Evolutionary conservation across 495 filamentous ascomycete genomes (phyloP).

Genomic region (Xylaria grammica): DNA sequence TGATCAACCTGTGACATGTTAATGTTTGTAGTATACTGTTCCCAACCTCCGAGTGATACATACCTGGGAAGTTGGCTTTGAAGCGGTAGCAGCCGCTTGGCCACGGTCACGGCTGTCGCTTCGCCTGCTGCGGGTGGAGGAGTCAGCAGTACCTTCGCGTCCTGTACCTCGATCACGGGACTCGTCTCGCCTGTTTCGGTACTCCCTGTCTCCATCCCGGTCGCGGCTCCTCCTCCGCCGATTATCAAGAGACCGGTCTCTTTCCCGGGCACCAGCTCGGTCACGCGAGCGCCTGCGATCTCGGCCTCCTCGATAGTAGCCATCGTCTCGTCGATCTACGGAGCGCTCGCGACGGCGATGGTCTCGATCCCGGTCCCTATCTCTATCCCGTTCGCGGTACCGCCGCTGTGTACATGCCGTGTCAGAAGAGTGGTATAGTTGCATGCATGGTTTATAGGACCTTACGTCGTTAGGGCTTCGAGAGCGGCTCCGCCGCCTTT

Average conservation of each 20-base stretch:
- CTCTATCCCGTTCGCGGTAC: slow-evolving; percentile 49
- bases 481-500: slow-evolving; percentile 68
- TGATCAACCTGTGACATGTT: slow-evolving; percentile 39
- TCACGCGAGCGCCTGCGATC: slow-evolving; percentile 64
- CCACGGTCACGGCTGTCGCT: slow-evolving; percentile 66
- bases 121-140: slow-evolving; percentile 69
- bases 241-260: slow-evolving; percentile 58
- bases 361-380: slow-evolving; percentile 47
- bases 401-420: slow-evolving; percentile 52
- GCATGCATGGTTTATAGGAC: background rate
- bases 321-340: slow-evolving; percentile 74
- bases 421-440: slow-evolving; percentile 36
- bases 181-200: slow-evolving; percentile 78
- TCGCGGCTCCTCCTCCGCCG: slow-evolving; percentile 71
- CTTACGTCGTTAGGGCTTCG: slow-evolving; percentile 75
- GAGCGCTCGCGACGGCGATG: slow-evolving; percentile 77
- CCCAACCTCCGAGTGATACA: slow-evolving; percentile 29
- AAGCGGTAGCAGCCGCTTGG: slow-evolving; percentile 45
- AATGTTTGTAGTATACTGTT: slow-evolving; percentile 18
- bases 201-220: slow-evolving; percentile 60
- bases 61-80: slow-evolving; percentile 61
- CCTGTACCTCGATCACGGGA: slow-evolving; percentile 73
- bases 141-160: slow-evolving; percentile 79
- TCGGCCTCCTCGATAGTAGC: slow-evolving; percentile 65
- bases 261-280: slow-evolving; percentile 63